Evolutionary conservation across 495 filamentous ascomycete genomes (phyloP).

Genomic region (Aspergillus taichungensis): DNA sequence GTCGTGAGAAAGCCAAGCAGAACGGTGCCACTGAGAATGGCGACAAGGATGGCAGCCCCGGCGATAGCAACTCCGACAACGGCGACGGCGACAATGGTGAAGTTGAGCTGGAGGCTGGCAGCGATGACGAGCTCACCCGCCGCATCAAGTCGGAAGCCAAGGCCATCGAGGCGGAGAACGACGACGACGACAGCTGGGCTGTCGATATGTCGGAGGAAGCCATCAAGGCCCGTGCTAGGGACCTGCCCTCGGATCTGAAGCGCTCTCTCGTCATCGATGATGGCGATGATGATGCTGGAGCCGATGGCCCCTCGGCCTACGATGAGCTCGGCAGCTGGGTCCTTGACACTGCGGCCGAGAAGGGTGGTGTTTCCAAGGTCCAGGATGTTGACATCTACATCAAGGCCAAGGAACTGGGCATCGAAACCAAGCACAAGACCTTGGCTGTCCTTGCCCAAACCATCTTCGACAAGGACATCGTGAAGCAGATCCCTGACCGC

Average conservation of each 20-base stretch:
- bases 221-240: constrained; percentile 84
- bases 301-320: constrained; percentile 73
- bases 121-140: constrained; percentile 88
- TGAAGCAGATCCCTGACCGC: constrained; percentile 74
- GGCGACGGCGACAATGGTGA: constrained; percentile 61
- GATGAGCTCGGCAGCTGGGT: constrained; percentile 94
- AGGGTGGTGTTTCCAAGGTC: constrained; percentile 63
- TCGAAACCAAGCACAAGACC: constrained; percentile 91
- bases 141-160: constrained; percentile 79
- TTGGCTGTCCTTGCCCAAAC: constrained; percentile 86
- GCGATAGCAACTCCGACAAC: constrained; percentile 61
- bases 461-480: constrained; percentile 84
- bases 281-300: constrained; percentile 70
- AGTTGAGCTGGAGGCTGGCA: constrained; percentile 61
- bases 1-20: constrained; percentile 63
- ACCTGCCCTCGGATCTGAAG: constrained; percentile 86
- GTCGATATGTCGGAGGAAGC: constrained; percentile 93
- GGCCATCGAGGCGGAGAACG: constrained; percentile 54
- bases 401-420: constrained; percentile 91
- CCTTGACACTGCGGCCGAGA: constrained; percentile 59
- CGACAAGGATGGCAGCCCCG: constrained; percentile 58
- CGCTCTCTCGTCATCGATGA: constrained; percentile 76
- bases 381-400: constrained; percentile 84
- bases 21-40: constrained; percentile 49
- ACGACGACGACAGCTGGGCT: constrained; percentile 85